These are phyloP conservation scores for Pholiota molesta DNA, from an alignment of 768 basidiomycete species.

Conservation along the genomic window DNA sequence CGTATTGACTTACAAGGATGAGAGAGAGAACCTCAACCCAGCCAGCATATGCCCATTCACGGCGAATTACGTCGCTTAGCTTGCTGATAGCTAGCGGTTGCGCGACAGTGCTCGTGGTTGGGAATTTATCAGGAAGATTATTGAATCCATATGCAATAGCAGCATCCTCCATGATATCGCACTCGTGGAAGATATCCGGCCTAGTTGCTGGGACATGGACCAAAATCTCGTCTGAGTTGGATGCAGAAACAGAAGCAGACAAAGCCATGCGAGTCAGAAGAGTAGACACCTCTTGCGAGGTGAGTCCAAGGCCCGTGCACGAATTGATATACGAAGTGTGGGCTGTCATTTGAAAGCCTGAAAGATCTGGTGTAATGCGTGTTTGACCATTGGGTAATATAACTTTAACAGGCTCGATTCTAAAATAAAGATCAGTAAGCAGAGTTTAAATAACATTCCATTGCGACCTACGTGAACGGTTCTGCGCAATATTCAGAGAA, in stretches of 20 bases:
- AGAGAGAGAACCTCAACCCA: constrained; percentile 96
- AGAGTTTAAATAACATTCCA: background rate
- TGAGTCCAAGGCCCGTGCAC: constrained; percentile 84
- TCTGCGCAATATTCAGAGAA: constrained; percentile 95
- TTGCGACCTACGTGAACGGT: constrained; percentile 79
- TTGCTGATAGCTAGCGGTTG: constrained; percentile 90
- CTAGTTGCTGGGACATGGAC: constrained; percentile 92
- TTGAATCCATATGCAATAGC: constrained; percentile 99
- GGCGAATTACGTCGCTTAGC: constrained; percentile 83
- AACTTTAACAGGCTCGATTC: constrained; percentile 92
- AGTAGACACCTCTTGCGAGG: constrained; percentile 62
- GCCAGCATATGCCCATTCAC: constrained; percentile 92
- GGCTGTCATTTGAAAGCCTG: constrained; percentile 69
- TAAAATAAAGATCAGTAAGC: constrained; percentile 31
- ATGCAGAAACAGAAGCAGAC: constrained; percentile 51
- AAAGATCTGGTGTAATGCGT: constrained; percentile 80
- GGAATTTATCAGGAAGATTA: constrained; percentile 91
- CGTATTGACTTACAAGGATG: constrained; percentile 69
- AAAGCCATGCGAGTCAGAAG: constrained; percentile 89
- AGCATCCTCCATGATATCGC: constrained; percentile 97
- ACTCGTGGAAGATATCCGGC: constrained; percentile 97
- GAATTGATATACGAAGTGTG: constrained; percentile 94
- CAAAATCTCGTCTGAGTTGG: constrained; percentile 65
- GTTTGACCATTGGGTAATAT: constrained; percentile 76
- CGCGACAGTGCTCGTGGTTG: constrained; percentile 91